phyloP scores from a whole-genome alignment of 208 protist species.

The Trypanosoma cruzi region DNA sequence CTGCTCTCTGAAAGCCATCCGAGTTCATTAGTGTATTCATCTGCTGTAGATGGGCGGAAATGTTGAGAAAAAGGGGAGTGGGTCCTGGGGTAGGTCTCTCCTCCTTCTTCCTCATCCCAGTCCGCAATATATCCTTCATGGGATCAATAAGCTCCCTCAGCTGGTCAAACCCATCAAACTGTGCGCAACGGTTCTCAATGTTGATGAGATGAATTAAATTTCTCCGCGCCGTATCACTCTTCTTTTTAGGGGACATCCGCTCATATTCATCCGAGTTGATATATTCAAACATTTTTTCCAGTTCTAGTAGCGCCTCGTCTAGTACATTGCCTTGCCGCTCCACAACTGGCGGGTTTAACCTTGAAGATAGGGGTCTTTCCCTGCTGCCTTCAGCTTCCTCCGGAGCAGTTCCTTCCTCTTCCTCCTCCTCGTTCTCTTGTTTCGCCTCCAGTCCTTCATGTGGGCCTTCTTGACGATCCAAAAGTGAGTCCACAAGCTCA shows the following conservation, averaged over 20 bases:
- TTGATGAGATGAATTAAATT: constrained; percentile 31
- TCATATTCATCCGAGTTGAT: constrained; percentile 53
- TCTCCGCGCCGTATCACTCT: constrained; percentile 26
- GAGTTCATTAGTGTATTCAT: constrained; percentile 48
- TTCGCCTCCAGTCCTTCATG: constrained; percentile 15
- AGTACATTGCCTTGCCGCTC: constrained; percentile 10
- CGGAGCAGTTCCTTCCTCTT: background rate
- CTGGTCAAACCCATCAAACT: constrained; percentile 18
- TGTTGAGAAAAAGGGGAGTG: constrained; percentile 32
- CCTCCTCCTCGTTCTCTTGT: background rate
- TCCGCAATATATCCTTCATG: constrained; percentile 48
- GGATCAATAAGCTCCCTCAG: constrained; percentile 52
- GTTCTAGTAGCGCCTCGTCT: constrained; percentile 13
- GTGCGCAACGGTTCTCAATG: constrained; percentile 26
- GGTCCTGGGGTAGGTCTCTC: constrained; percentile 10
- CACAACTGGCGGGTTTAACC: constrained; percentile 1
- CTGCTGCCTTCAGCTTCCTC: background rate
- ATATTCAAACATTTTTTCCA: constrained; percentile 38
- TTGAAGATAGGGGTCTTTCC: background rate
- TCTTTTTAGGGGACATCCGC: constrained; percentile 29
- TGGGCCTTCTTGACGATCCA: constrained; percentile 10
- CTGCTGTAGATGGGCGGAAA: constrained; percentile 37
- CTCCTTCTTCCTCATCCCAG: constrained; percentile 1
- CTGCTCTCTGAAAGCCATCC: constrained; percentile 34
- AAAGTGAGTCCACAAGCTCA: constrained; percentile 1